Evolutionary conservation across 2,329 filamentous ascomycete genomes (phyloP), one percentile per base, ranked within the genome.

Genomic region (Alternaria alternata): DNA sequence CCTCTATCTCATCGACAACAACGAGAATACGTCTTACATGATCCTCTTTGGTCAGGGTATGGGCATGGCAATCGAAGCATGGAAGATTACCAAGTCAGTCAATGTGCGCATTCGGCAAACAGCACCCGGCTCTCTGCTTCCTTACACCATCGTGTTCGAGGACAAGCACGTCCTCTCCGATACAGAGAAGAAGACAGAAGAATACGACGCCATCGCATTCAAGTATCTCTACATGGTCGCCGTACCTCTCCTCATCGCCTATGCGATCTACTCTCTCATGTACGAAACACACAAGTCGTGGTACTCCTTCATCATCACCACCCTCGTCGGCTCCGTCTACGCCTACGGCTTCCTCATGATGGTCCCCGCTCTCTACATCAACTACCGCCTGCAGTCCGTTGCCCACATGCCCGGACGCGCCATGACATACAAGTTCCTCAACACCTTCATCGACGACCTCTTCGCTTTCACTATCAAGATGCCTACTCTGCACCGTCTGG

Each of bases 401-500:
- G 95, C 95, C 11, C 95, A 99, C 81, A 97, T 99, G 94, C 94
- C 95, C 1, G 92, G 86, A 68, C 94, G 93, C 82, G 93, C 95
- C 48, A 95, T 99, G 93, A 94, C 90, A 78, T 97, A 97, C 87
- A 97, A 98, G 82, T 97, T 97, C 81, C 83, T 98, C 67, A 97
- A 98, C 83, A 98, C 95, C 5, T 99, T 99, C 79, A 98, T 99
- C 78, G 95, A 99, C 80, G 95, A 99, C 76, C 84, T 99, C 32
- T 99, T 99, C 75, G 95, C 95, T 2, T 99, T 98, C 75, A 99
- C 95, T 39, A 97, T 99, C 83, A 98, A 98, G 83, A 99, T 99
- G 95, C 95, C 95, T 0, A 88, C 94, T 64, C 85, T 99, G 52
- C 95, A 99, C 80, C 88, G 95, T 16, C 84, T 99, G 51, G 93